Conservation (phyloP, 306 rosid species). For the Prunus padus region DNA sequence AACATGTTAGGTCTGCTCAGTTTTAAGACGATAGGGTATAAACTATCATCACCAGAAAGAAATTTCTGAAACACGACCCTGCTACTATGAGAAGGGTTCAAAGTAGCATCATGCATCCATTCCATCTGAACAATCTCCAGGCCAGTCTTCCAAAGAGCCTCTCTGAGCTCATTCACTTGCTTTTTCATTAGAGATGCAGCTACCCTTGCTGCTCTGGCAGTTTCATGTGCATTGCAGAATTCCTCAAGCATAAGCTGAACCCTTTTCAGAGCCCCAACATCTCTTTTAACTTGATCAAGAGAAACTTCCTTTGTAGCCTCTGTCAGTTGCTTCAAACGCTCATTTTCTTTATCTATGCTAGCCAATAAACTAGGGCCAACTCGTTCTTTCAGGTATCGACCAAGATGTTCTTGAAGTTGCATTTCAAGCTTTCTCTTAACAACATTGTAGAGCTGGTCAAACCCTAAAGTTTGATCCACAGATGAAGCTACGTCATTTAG, state of each 20-base stretch:
- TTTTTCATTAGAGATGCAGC: conserved; percentile 75
- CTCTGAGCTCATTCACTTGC: conserved; percentile 75
- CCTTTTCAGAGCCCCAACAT: conserved; percentile 52
- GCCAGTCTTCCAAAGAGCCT: conserved; percentile 69
- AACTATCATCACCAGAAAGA: conserved; percentile 61
- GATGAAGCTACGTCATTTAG: conserved; percentile 79
- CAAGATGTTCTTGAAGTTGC: conserved; percentile 73
- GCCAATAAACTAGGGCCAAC: conserved; percentile 68
- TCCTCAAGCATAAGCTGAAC: conserved; percentile 78
- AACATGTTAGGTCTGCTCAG: conserved; percentile 70
- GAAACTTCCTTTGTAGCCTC: conserved; percentile 52
- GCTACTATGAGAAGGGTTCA: conserved; percentile 66
- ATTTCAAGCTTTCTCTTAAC: conserved; percentile 80
- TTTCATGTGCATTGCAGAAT: conserved; percentile 87
- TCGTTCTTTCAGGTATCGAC: conserved; percentile 67
- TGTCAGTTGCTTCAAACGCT: conserved; percentile 58
- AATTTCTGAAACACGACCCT: conserved; percentile 59
- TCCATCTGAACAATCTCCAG: conserved; percentile 87
- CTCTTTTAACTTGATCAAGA: conserved; percentile 56
- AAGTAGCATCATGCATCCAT: conserved; percentile 74
- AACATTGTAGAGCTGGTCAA: conserved; percentile 75
- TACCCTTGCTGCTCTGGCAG: conserved; percentile 88
- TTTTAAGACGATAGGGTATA: conserved; percentile 54
- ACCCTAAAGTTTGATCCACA: conserved; percentile 84
- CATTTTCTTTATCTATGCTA: conserved; percentile 72